Percentiles rank a stretch among this genome's conserved stretches.
Evolutionary conservation across 192 early-diverging fungal species (phyloP).

Genomic region (Coemansia sp.): DNA sequence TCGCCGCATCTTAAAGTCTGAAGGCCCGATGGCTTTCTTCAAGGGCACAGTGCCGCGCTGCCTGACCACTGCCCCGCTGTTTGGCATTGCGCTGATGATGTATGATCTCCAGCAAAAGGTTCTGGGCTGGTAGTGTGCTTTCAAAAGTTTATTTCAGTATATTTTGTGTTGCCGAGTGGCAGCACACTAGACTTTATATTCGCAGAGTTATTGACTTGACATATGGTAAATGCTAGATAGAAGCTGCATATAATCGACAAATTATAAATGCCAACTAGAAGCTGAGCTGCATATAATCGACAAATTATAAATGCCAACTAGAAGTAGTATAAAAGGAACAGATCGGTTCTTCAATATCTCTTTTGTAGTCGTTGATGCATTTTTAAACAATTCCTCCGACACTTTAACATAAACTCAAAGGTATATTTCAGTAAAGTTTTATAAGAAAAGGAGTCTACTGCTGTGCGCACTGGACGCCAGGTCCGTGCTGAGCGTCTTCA

Average conservation of each 20-base stretch:
- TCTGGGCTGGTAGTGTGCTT: conserved; percentile 36
- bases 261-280: too few relatives aligned
- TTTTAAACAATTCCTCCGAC: too few relatives aligned
- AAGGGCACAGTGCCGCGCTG: conserved; percentile 61
- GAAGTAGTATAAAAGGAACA: conserved; percentile 7
- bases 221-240: too few relatives aligned
- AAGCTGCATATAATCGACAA: too few relatives aligned
- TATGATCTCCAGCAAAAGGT: conserved; percentile 68
- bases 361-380: too few relatives aligned
- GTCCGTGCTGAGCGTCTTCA: conserved; percentile 70
- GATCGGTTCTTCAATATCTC: too few relatives aligned
- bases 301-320: too few relatives aligned
- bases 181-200: too few relatives aligned
- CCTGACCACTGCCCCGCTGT: conserved; percentile 57
- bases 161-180: too few relatives aligned
- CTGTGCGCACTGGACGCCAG: conserved; percentile 93
- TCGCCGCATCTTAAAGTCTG: conserved; percentile 53
- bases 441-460: conserved; percentile 62
- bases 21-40: conserved; percentile 67
- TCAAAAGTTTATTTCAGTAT: background rate
- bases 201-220: too few relatives aligned
- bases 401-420: too few relatives aligned
- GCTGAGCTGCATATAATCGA: too few relatives aligned
- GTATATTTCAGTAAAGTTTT: background rate
- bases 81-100: conserved; percentile 62